phyloP scores from a whole-genome alignment of 345 rosid genomes.

The Melaleuca quinquenervia region DNA sequence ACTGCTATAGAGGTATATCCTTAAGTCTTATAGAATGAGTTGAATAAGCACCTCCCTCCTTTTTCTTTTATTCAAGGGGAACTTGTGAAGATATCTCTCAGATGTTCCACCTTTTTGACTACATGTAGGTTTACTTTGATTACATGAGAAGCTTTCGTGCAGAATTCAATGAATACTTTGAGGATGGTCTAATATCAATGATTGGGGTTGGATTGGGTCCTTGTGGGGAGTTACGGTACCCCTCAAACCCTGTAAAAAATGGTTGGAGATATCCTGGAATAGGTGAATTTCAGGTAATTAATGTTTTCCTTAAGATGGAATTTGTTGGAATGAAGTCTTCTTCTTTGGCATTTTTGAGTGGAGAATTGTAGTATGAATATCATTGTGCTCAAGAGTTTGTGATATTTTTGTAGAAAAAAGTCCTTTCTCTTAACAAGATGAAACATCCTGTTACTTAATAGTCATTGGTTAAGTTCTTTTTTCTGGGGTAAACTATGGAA shows the following conservation, averaged over 20 bases:
- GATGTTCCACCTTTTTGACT: background rate
- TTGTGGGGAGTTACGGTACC: slow-evolving; percentile 89
- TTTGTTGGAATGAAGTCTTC: background rate
- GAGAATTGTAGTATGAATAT: background rate
- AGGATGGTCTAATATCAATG: slow-evolving; percentile 58
- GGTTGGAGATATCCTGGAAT: slow-evolving; percentile 99
- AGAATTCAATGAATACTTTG: slow-evolving; percentile 70
- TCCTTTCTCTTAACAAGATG: background rate
- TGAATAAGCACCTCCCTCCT: background rate
- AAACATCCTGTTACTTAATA: background rate
- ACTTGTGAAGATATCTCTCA: background rate
- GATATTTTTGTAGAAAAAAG: background rate
- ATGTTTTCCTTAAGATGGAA: background rate
- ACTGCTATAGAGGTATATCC: slow-evolving; percentile 86
- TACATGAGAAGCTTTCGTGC: slow-evolving; percentile 93
- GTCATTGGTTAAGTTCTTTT: background rate
- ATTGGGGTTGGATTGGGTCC: slow-evolving; percentile 95
- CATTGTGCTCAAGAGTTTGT: background rate
- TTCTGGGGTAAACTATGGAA: background rate
- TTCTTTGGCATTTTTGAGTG: background rate
- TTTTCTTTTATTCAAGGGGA: background rate
- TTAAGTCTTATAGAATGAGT: background rate
- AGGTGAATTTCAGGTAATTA: slow-evolving; percentile 91
- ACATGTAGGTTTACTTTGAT: slow-evolving; percentile 86
- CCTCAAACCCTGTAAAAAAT: slow-evolving; percentile 91